A percentile compares a stretch with the other conserved stretches of the same genome.
phyloP scores from a whole-genome alignment of 2,329 filamentous ascomycete species.

The Alternaria dauci region DNA sequence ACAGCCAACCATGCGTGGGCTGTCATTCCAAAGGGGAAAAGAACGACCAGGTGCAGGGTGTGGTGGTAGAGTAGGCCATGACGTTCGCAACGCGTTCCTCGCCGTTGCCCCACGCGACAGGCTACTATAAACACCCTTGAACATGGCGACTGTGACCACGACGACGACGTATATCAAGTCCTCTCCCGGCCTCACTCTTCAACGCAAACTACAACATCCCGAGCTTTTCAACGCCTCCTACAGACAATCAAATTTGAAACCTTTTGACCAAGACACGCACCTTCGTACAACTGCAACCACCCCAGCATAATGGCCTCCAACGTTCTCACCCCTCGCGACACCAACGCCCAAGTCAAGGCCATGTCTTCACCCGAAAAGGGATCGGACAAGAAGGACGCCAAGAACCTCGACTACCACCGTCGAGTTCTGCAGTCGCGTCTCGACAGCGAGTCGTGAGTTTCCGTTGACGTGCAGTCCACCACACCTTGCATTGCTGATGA shows the following conservation, averaged over 20 bases:
- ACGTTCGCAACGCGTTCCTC: conserved; percentile 19
- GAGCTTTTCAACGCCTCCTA: background rate
- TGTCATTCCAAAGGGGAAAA: background rate
- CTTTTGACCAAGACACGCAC: background rate
- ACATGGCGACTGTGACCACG: conserved; percentile 8
- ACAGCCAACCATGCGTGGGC: conserved; percentile 4
- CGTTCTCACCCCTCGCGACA: conserved; percentile 71
- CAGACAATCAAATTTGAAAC: background rate
- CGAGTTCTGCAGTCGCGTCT: conserved; percentile 78
- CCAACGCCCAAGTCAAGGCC: conserved; percentile 61
- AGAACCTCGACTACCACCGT: conserved; percentile 75
- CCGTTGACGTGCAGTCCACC: no score
- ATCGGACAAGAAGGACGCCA: conserved; percentile 43
- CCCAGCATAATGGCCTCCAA: conserved; percentile 62
- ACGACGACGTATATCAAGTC: conserved; percentile 8
- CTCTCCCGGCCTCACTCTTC: background rate
- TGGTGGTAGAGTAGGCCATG: conserved; percentile 15
- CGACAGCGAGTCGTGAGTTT: conserved; percentile 69
- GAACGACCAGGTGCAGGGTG: background rate
- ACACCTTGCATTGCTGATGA: conserved; percentile 24
- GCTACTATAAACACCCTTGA: conserved; percentile 16
- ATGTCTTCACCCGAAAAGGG: conserved; percentile 35
- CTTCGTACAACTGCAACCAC: conserved; percentile 4
- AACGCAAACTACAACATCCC: background rate
- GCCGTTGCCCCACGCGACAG: conserved; percentile 24